Evolutionary conservation across 1,284 basidiomycete species (phyloP).

Genomic region (Ganoderma sp.): DNA sequence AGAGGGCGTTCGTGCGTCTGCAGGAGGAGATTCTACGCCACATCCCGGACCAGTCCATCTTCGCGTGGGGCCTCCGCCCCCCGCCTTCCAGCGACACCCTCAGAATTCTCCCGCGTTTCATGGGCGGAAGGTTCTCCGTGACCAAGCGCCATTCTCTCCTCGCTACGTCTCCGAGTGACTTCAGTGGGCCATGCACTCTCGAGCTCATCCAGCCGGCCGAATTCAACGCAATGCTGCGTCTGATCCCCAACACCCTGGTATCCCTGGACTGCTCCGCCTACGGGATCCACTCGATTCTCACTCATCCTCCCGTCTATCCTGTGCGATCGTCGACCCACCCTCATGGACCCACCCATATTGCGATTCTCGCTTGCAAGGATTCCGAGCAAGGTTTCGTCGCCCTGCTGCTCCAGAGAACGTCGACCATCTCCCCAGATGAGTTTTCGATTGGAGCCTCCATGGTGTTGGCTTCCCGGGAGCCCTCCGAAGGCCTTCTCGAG

Average conservation of each 20-base stretch:
- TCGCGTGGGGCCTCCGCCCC: slow-evolving; percentile 19
- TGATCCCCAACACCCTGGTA: neutral
- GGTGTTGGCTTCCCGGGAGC: neutral
- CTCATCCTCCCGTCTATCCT: neutral
- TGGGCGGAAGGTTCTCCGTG: neutral
- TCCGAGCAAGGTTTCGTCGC: neutral
- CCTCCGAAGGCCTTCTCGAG: neutral
- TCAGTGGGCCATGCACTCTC: neutral
- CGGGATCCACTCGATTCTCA: neutral
- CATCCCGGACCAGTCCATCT: slow-evolving; percentile 22
- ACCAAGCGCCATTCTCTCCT: neutral
- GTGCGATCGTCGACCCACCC: neutral
- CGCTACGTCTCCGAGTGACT: neutral
- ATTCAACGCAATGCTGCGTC: neutral
- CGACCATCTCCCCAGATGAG: neutral
- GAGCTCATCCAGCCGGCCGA: neutral
- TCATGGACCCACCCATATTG: neutral
- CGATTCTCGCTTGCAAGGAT: neutral
- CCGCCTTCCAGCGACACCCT: neutral
- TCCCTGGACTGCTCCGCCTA: slow-evolving; percentile 5
- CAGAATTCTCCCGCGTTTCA: neutral
- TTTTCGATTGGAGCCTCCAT: neutral
- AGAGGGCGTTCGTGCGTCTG: slow-evolving; percentile 21
- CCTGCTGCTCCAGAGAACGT: neutral
- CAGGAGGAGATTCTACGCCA: slow-evolving; percentile 28